Percentiles rank a stretch among this genome's conserved stretches.
Evolutionary conservation across 495 filamentous ascomycete genomes (phyloP).

Genomic region (Haplographium delicatum): DNA sequence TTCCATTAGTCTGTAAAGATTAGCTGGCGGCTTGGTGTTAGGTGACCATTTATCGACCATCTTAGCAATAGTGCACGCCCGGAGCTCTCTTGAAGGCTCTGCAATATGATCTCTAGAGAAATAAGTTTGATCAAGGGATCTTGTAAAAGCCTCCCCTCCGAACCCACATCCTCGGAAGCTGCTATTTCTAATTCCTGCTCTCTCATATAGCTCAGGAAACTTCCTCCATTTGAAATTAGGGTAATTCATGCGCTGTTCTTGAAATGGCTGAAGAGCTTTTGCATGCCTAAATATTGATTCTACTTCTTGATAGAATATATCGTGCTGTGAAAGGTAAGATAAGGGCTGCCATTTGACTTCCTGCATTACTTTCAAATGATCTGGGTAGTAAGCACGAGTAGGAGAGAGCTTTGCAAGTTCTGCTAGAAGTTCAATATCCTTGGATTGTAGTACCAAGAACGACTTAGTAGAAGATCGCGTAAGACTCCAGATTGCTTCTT

Average conservation of each 20-base stretch:
- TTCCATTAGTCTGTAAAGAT: conserved; percentile 18
- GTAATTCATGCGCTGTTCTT: not conserved
- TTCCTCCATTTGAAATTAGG: not conserved
- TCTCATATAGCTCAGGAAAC: conserved; percentile 26
- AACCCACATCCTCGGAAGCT: conserved; percentile 44
- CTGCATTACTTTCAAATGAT: conserved; percentile 39
- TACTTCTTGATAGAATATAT: conserved; percentile 37
- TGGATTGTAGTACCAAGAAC: conserved; percentile 36
- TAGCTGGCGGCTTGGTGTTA: conserved; percentile 4
- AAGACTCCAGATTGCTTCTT: conserved; percentile 50
- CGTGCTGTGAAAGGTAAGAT: conserved; percentile 46
- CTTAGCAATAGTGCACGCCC: conserved; percentile 12
- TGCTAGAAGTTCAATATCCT: conserved; percentile 35
- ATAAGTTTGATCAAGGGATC: conserved; percentile 32
- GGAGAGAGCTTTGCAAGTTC: conserved; percentile 51
- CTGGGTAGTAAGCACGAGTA: conserved; percentile 42
- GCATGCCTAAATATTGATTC: conserved; percentile 37
- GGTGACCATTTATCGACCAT: conserved; percentile 22
- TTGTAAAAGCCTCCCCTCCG: conserved; percentile 45
- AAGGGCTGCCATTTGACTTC: conserved; percentile 37
- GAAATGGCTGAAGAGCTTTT: conserved; percentile 1
- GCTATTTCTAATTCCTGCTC: conserved; percentile 43
- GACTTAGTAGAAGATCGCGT: conserved; percentile 44
- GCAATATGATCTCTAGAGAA: conserved; percentile 20
- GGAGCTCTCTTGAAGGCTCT: conserved; percentile 11